Percentiles rank a stretch among this genome's conserved stretches.
Conservation (phyloP, 441 rosid genomes). For the Kokia cookei region DNA sequence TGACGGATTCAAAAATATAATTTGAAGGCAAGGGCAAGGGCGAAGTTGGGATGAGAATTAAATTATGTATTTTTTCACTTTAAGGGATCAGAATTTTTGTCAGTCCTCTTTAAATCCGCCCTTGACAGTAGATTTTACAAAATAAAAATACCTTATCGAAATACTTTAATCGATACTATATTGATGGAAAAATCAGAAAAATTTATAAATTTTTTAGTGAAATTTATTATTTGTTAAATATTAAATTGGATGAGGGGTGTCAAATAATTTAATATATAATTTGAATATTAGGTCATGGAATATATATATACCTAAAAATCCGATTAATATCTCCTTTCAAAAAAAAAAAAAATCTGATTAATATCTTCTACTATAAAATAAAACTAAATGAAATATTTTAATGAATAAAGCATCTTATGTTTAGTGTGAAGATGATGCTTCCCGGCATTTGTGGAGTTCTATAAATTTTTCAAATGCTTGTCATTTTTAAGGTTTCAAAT, state of each 20-base stretch:
- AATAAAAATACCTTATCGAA: rapidly evolving
- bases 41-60: too few relatives aligned
- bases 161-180: too few relatives aligned
- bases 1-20: rapidly evolving
- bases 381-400: neutral
- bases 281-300: neutral
- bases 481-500: too few relatives aligned
- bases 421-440: neutral
- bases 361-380: neutral
- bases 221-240: too few relatives aligned
- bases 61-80: too few relatives aligned
- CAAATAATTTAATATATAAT: neutral
- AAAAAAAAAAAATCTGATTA: neutral
- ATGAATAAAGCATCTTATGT: neutral
- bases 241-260: too few relatives aligned
- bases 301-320: neutral
- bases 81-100: too few relatives aligned
- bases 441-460: neutral
- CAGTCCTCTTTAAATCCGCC: too few relatives aligned
- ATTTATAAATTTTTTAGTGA: too few relatives aligned
- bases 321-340: neutral
- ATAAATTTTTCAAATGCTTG: too few relatives aligned
- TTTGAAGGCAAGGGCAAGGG: too few relatives aligned
- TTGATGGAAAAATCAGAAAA: too few relatives aligned
- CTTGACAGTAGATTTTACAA: rapidly evolving